phyloP scores from a whole-genome alignment of 2,329 filamentous ascomycete species.

The Elsinoe batatas region DNA sequence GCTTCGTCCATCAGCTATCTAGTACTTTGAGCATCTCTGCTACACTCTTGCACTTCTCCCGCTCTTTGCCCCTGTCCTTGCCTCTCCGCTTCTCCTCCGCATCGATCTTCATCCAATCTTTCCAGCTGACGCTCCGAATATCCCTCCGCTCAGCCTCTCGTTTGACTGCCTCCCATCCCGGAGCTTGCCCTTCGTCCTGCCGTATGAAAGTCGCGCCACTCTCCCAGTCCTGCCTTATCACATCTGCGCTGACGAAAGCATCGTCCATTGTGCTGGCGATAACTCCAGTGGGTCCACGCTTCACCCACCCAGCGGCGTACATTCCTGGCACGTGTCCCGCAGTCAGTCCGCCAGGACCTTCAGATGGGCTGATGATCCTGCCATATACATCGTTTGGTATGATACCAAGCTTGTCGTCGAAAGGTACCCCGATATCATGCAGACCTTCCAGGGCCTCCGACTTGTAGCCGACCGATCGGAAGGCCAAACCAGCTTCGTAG shows the following conservation, averaged over 20 bases:
- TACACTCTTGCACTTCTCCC: slow-evolving; percentile 56
- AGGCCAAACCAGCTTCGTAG: slow-evolving; percentile 61
- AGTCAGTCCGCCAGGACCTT: slow-evolving; percentile 33
- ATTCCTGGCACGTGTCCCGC: slow-evolving; percentile 55
- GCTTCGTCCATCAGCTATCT: slow-evolving; percentile 19
- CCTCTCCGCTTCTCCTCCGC: slow-evolving; percentile 62
- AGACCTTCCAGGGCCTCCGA: slow-evolving; percentile 70
- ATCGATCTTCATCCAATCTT: slow-evolving; percentile 81
- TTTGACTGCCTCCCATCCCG: slow-evolving; percentile 71
- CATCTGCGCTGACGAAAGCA: slow-evolving; percentile 80
- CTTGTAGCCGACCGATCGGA: slow-evolving; percentile 92
- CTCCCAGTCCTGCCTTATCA: slow-evolving; percentile 69
- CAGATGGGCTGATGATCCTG: slow-evolving; percentile 47
- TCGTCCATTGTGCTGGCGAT: slow-evolving; percentile 96
- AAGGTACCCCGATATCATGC: slow-evolving; percentile 61
- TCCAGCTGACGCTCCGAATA: slow-evolving; percentile 62
- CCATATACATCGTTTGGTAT: slow-evolving; percentile 76
- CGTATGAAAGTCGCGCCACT: slow-evolving; percentile 40
- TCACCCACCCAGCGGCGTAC: slow-evolving; percentile 95
- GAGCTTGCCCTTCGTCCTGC: slow-evolving; percentile 29
- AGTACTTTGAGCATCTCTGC: slow-evolving; percentile 48
- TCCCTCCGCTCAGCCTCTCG: slow-evolving; percentile 47
- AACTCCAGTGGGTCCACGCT: slow-evolving; percentile 85
- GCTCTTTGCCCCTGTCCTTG: slow-evolving; percentile 57
- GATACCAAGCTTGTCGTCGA: slow-evolving; percentile 63